phyloP scores from a whole-genome alignment of 2,329 filamentous ascomycete genomes.

The Calonectria pseudoreteaudii region DNA sequence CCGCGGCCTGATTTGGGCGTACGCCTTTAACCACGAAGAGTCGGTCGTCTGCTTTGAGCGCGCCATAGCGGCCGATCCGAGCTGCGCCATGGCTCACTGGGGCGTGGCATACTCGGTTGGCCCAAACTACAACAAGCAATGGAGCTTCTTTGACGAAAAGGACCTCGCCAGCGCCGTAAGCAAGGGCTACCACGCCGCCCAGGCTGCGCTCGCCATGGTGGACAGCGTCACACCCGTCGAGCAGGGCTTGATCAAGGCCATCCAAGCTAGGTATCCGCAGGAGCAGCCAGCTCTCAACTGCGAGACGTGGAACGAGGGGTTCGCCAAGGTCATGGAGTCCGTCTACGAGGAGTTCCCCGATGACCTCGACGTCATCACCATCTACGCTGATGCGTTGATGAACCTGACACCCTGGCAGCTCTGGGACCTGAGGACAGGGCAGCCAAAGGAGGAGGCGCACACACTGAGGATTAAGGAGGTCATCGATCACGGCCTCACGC shows the following conservation, averaged over 20 bases:
- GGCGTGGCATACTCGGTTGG: slow-evolving; percentile 78
- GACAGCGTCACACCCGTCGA: slow-evolving; percentile 53
- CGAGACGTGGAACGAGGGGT: slow-evolving; percentile 49
- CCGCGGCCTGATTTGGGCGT: slow-evolving; percentile 79
- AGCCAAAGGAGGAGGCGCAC: slow-evolving; percentile 41
- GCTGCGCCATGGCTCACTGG: slow-evolving; percentile 75
- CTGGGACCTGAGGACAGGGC: slow-evolving; percentile 54
- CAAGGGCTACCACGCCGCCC: slow-evolving; percentile 15
- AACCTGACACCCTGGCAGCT: slow-evolving; percentile 61
- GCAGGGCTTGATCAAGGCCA: slow-evolving; percentile 70
- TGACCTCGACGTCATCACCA: slow-evolving; percentile 52
- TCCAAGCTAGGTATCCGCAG: slow-evolving; percentile 69
- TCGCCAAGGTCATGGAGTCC: slow-evolving; percentile 53
- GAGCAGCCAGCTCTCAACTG: slow-evolving; percentile 60
- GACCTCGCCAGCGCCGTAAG: slow-evolving; percentile 59
- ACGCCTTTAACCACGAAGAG: slow-evolving; percentile 83
- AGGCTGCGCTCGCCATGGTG: neutral
- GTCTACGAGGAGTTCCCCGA: slow-evolving; percentile 51
- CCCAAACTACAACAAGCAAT: slow-evolving; percentile 83
- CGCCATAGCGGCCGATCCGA: slow-evolving; percentile 65
- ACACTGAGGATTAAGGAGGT: slow-evolving; percentile 46
- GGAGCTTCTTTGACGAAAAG: slow-evolving; percentile 74
- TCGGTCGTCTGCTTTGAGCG: slow-evolving; percentile 72
- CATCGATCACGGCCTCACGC: slow-evolving; percentile 60
- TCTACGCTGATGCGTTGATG: slow-evolving; percentile 59